Evolutionary conservation across 306 rosid species (phyloP).

Genomic region (Alnus rubra): DNA sequence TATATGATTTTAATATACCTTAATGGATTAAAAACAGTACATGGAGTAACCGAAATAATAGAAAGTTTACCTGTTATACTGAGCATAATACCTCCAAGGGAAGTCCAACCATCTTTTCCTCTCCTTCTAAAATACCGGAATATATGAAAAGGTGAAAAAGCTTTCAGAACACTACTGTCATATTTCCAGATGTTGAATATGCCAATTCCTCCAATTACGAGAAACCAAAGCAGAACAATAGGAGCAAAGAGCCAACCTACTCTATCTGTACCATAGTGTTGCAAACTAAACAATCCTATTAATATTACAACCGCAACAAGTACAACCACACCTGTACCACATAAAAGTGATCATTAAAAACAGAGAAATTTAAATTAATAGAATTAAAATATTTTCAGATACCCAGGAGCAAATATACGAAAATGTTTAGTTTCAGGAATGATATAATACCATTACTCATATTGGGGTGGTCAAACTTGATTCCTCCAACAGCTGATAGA

Average conservation of each 20-base stretch:
- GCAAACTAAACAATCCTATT: constrained; percentile 89
- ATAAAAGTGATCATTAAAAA: constrained; percentile 32
- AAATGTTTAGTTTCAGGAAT: constrained; percentile 23
- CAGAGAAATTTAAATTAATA: constrained; percentile 16
- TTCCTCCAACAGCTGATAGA: constrained; percentile 95
- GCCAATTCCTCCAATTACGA: constrained; percentile 92
- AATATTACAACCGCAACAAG: constrained; percentile 83
- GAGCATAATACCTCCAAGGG: constrained; percentile 96
- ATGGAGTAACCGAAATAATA: not conserved
- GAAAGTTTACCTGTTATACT: constrained; percentile 81
- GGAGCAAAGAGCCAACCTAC: constrained; percentile 99
- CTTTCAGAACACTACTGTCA: constrained; percentile 70
- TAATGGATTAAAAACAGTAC: not conserved
- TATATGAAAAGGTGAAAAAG: constrained; percentile 80
- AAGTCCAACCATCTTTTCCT: constrained; percentile 77
- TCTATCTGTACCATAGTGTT: constrained; percentile 91
- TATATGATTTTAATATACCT: not conserved
- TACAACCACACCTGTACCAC: constrained; percentile 69
- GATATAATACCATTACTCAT: constrained; percentile 59
- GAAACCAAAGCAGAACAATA: constrained; percentile 91
- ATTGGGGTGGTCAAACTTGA: constrained; percentile 74
- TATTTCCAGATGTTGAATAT: constrained; percentile 81
- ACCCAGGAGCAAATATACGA: constrained; percentile 14
- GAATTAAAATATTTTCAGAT: not conserved
- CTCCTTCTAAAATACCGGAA: constrained; percentile 74